These are phyloP conservation scores for Geotrichum phurueaensis DNA, from an alignment of 1,139 yeast species.

Conservation along the genomic window DNA sequence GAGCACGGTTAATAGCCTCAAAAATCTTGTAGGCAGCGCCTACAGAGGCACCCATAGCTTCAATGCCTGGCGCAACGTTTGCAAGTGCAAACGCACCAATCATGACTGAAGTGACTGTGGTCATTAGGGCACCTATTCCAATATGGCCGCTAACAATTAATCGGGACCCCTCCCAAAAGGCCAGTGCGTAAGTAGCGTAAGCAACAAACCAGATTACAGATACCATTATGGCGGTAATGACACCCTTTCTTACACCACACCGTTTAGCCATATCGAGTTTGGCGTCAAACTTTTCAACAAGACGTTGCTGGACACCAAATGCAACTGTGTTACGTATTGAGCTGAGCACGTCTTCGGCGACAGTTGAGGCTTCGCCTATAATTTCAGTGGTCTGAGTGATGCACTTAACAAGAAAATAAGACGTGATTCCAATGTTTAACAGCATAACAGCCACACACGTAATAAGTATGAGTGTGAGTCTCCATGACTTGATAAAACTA, in stretches of 20 bases:
- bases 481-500: slow-evolving; percentile 39
- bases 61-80: slow-evolving; percentile 39
- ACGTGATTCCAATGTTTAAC: slow-evolving; percentile 29
- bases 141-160: slow-evolving; percentile 34
- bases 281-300: slow-evolving; percentile 31
- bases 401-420: slow-evolving; percentile 35
- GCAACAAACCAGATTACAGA: slow-evolving; percentile 36
- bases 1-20: slow-evolving; percentile 40
- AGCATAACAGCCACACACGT: slow-evolving; percentile 36
- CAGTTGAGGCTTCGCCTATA: slow-evolving; percentile 37
- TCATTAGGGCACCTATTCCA: slow-evolving; percentile 34
- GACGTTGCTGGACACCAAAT: slow-evolving; percentile 40
- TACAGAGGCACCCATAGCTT: slow-evolving; percentile 38
- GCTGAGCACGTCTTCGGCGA: slow-evolving; percentile 43
- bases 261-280: slow-evolving; percentile 25
- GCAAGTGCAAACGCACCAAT: slow-evolving; percentile 42
- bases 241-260: slow-evolving; percentile 23
- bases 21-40: slow-evolving; percentile 41
- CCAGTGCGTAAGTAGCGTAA: slow-evolving; percentile 38
- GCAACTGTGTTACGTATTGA: slow-evolving; percentile 42
- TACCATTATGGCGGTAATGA: slow-evolving; percentile 31
- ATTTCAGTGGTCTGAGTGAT: slow-evolving; percentile 30
- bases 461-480: slow-evolving; percentile 37
- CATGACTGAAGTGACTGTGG: slow-evolving; percentile 38
- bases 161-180: slow-evolving; percentile 43